Evolutionary conservation across 371 early-diverging fungal species (phyloP).

Genomic region (Haplosporangium sp.): DNA sequence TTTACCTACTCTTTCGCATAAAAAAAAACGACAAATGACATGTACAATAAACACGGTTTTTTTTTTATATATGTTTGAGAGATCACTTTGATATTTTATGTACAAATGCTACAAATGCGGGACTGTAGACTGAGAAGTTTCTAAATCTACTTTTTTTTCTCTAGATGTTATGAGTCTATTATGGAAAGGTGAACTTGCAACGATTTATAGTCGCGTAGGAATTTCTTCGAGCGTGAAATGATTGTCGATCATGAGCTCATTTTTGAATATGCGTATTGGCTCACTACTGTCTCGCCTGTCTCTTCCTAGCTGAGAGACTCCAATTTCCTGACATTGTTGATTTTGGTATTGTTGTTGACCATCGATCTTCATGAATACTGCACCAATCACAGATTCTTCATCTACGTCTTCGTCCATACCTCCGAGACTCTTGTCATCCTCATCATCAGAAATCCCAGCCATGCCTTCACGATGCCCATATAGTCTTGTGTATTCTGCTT

Average conservation of each 20-base stretch:
- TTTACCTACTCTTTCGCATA: not conserved
- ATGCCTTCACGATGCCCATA: slow-evolving; percentile 13
- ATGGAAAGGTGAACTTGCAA: not conserved
- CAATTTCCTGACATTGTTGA: not conserved
- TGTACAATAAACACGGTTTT: slow-evolving; percentile 2
- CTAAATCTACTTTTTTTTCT: no score
- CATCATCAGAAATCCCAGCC: not conserved
- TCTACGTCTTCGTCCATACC: slow-evolving; percentile 21
- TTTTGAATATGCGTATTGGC: slow-evolving; percentile 29
- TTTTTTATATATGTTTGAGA: no score
- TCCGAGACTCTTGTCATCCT: not conserved
- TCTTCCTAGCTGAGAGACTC: not conserved
- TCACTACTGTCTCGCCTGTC: not conserved
- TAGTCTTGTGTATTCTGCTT: slow-evolving; percentile 15
- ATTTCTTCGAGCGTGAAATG: slow-evolving; percentile 40
- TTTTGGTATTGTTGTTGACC: slow-evolving; percentile 3
- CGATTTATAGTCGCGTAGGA: slow-evolving; percentile 26
- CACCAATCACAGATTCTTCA: slow-evolving; percentile 13
- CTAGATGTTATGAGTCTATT: not conserved
- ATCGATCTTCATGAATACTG: slow-evolving; percentile 33
- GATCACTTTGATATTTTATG: not conserved
- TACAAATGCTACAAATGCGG: not conserved
- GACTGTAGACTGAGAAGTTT: not conserved
- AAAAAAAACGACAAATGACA: not conserved
- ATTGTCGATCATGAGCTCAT: slow-evolving; percentile 31